Evolutionary conservation across 2,329 filamentous ascomycete genomes (phyloP), one percentile per base, ranked within the genome.

Genomic region (Claviceps sp.): DNA sequence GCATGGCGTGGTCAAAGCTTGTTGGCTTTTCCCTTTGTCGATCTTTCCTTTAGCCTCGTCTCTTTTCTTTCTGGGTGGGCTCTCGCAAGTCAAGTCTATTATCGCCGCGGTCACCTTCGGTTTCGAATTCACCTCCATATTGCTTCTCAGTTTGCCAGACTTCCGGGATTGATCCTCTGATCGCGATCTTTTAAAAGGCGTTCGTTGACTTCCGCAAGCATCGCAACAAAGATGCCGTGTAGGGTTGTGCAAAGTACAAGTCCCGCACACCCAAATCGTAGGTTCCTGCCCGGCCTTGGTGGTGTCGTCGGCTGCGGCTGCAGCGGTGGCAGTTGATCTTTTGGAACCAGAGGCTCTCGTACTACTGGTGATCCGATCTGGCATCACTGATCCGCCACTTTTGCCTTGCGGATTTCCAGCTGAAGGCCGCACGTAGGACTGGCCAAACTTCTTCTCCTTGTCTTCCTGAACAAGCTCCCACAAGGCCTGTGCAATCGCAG

Each of bases 381-480:
- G 55, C 62, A 60, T 53, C 57, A 68, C 54, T 53, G 65, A 56
- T 56, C 67, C 62, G 59, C 70, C 59, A 50, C 64, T 11, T 43
- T 20, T 18, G 18, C 52, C 52, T 22, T 47, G 38, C 37, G 47
- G 50, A 26, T 43, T 42, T 34, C 60, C 57, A 37, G 72, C 70
- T 52, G 72, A 79, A 0, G 70, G 67, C 53, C 64, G 61, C 51
- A 77, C 71, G 60, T 81, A 76, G 16, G 69, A 73, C 51, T 70
- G 66, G n/a, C 80, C 78, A 56, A 81, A 77, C 58, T 74, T 75
- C 41, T 61, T 61, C 55, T 65, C 68, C 55, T 85, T 78, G 55
- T 95, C 58, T 63, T 95, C 82, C 62, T 94, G 85, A 26, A 93
- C 84, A 18, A 95, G 72, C 61, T 96, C 90, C 71, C 87, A 89